Evolutionary conservation across 106 monocot species (phyloP), one percentile per base, ranked within the genome.

Genomic region (Dendrobium huoshanense): DNA sequence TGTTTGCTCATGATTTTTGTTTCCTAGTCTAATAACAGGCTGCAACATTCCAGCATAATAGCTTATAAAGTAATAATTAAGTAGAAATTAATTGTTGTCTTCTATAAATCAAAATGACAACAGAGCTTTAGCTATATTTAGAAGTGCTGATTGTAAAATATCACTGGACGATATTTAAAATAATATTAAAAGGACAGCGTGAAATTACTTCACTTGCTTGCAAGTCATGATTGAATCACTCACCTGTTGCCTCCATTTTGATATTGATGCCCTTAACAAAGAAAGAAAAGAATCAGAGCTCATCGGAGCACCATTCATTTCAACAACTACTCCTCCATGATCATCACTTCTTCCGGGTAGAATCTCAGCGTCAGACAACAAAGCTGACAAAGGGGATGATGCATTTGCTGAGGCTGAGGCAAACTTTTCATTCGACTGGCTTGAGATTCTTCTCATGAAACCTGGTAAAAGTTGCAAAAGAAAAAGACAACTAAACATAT

Each of bases 311-410:
- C 74, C 74, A 44, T 83, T 85, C 78, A 93, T 79, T 82, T 96
- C 93, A 58, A 96, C 82, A 75, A 93, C 86, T 37, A 96, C 87
- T 55, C 95, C 95, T 77, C 88, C 87, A 83, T 96, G 86, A 11
- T 87, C 78, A 83, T 93, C 95, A 78, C 91, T 55, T n/a, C 81
- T 73, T 47, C 85, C 88, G 55, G 73, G 24, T 20, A 74, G n/a
- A 74, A 74, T 43, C 20, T 74, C 74, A 74, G 43, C 74, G 73
- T 84, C 90, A 56, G 55, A 42, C 55, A 81, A 67, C 31, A 27
- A 17, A 7, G 82, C 19, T 16, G 82, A 61, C 45, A 67, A 49
- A 33, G 77, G 77, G n/a, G 87, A 72, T 41, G 90, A 81, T 45
- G 74, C 44, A 49, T 81, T 89, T 41, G 79, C 67, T 27, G 86